A percentile compares a stretch with the other conserved stretches of the same genome.
These are phyloP conservation scores for Dictyostelium firmibasis DNA, from an alignment of 78 protist genomes.

Conservation along the genomic window DNA sequence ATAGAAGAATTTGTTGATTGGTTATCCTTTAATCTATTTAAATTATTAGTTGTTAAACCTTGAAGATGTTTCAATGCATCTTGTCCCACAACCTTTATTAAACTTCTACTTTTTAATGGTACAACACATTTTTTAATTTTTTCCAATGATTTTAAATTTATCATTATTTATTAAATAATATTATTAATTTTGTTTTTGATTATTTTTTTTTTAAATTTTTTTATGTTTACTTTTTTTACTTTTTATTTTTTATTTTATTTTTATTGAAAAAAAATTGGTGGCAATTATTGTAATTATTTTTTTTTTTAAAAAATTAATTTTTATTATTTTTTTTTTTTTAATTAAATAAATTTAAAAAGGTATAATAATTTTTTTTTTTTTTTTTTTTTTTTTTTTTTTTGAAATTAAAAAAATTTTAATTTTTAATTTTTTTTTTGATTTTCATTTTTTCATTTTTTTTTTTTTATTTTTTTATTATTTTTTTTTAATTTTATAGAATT, in stretches of 20 bases:
- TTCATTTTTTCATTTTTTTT: neutral
- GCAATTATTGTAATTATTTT: neutral
- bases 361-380: no score
- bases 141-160: constrained; percentile 25
- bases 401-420: neutral
- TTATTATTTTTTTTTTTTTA: no score
- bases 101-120: constrained; percentile 38
- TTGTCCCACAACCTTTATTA: constrained; percentile 22
- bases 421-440: neutral
- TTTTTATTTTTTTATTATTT: no score
- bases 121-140: constrained; percentile 58
- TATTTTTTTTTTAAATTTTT: neutral
- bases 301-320: no score
- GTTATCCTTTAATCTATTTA: constrained; percentile 32
- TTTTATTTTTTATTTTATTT: neutral
- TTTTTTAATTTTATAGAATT: no score
- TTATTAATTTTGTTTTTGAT: neutral
- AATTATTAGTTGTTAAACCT: constrained; percentile 71
- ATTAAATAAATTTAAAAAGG: no score
- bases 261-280: neutral
- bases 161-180: neutral
- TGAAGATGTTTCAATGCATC: constrained; percentile 50
- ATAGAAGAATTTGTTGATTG: constrained; percentile 23
- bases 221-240: neutral
- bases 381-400: no score